Base-by-base conservation (phyloP, 768 basidiomycete genomes). In the Royoungia palumana region DNA sequence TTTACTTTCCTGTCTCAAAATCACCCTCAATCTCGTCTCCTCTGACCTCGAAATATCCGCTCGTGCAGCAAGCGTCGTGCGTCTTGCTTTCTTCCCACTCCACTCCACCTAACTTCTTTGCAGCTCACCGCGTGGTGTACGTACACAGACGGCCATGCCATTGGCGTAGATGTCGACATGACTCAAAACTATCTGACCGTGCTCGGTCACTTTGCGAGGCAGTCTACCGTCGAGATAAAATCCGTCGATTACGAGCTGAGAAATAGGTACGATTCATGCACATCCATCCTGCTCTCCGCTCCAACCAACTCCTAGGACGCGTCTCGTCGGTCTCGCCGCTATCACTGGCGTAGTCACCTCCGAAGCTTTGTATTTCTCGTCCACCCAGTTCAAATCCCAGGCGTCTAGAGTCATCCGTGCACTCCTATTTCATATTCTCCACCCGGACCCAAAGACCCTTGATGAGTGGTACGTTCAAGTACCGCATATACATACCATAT, bases 51-150 rank as follows among this genome's bases (percentile, higher is more conserved):
- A 92, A 62, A 79, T 93, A 10, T 72, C 78, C 28, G 86, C 86
- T 5, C 79, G 87, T 59, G 82, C 86, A 11, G 91, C 91, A 19
- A 87, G 79, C 60, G 81, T 93, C 45, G 92, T 92, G 65, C 59
- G 88, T 77, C 12, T 16, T 25, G 13, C 35, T 19, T 17, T 48
- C 0, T 4, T 37, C 19, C 37, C 14, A 14, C 1, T 14, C 21
- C 50, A 6, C 19, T 12, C 13, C 17, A 17, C 20, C 41, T 58
- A 6, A 51, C 30, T 38, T n/a, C 3, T 16, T n/a, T 4, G 27
- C 57, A 94, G 87, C 92, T 95, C 59, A 89, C 86, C 4, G 86
- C 91, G 2, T 97, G 91, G 87, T 86, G 87, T 17, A 94, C 93
- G 14, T 96, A 85, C 56, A 92, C 94, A 19, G 87, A 94, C 56